Conservation (phyloP, 164 flowering plant genomes). For the Litsea cubeba region DNA sequence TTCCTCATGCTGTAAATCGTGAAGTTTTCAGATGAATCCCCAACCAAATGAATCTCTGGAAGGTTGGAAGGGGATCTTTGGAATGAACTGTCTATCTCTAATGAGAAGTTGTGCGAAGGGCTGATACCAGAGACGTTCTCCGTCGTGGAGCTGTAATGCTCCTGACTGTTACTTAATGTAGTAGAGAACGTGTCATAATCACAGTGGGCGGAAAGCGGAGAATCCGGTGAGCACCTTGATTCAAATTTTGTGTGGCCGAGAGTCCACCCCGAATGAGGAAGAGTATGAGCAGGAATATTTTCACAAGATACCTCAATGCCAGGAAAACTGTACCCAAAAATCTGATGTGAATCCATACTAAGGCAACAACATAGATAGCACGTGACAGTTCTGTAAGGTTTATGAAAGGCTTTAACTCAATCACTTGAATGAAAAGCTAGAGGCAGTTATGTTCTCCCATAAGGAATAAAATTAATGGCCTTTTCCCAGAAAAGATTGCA, state of each 20-base stretch:
- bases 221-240: constrained; percentile 47
- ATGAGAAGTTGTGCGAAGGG: constrained; percentile 46
- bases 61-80: constrained; percentile 18
- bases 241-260: constrained; percentile 39
- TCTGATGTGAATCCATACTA: constrained; percentile 50
- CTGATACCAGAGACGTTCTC: constrained; percentile 46
- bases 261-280: constrained; percentile 32
- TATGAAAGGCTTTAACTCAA: background rate
- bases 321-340: constrained; percentile 35
- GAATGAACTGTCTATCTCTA: constrained; percentile 36
- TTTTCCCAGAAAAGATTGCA: background rate
- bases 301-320: constrained; percentile 33
- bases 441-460: background rate
- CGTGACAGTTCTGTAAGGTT: background rate
- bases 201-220: constrained; percentile 50
- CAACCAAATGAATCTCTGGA: constrained; percentile 19
- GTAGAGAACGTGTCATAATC: constrained; percentile 44
- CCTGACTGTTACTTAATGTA: constrained; percentile 53
- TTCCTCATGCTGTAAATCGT: constrained; percentile 29
- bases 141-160: constrained; percentile 51
- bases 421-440: background rate
- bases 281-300: constrained; percentile 30
- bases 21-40: constrained; percentile 19
- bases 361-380: constrained; percentile 12
- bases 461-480: background rate